A percentile compares a stretch with the other conserved stretches of the same genome.
phyloP scores from a whole-genome alignment of 352 stramenopile species.

The Phytophthora capsici region DNA sequence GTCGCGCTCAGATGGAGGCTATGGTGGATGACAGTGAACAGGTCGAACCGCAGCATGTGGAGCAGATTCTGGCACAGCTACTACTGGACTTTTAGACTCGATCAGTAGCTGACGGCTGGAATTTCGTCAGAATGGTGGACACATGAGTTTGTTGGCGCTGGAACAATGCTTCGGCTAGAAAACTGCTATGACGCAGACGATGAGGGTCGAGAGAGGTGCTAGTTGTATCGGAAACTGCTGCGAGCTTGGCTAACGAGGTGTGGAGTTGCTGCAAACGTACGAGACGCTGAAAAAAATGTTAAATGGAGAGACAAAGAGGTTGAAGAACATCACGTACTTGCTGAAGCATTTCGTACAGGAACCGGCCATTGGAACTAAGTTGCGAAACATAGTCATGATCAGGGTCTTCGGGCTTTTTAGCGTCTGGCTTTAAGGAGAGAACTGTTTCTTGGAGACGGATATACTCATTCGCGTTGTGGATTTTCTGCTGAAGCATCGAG shows the following conservation, averaged over 20 bases:
- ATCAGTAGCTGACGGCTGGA: constrained; percentile 10
- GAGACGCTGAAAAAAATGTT: constrained; percentile 44
- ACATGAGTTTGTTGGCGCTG: constrained; percentile 48
- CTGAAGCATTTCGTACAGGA: constrained; percentile 65
- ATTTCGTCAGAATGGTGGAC: constrained; percentile 28
- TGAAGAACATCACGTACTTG: constrained; percentile 45
- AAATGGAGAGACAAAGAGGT: neutral
- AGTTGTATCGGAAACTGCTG: constrained; percentile 30
- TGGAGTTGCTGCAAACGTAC: constrained; percentile 68
- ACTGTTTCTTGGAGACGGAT: constrained; percentile 43
- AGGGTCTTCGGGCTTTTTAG: neutral
- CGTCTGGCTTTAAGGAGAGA: constrained; percentile 15
- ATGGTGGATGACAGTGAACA: constrained; percentile 84
- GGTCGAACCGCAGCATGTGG: constrained; percentile 78
- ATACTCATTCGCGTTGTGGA: constrained; percentile 50
- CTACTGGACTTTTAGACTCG: constrained; percentile 75
- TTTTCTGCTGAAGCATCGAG: constrained; percentile 66
- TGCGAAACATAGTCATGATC: constrained; percentile 1
- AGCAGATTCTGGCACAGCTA: constrained; percentile 84
- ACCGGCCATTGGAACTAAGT: constrained; percentile 41
- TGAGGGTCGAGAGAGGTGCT: constrained; percentile 35
- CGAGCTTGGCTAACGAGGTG: constrained; percentile 62
- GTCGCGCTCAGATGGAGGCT: constrained; percentile 85
- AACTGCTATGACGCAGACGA: constrained; percentile 58
- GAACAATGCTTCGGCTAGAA: constrained; percentile 53